Conservation (phyloP, 176 grass and related monocot genomes). For the Pontederia crassipes region DNA sequence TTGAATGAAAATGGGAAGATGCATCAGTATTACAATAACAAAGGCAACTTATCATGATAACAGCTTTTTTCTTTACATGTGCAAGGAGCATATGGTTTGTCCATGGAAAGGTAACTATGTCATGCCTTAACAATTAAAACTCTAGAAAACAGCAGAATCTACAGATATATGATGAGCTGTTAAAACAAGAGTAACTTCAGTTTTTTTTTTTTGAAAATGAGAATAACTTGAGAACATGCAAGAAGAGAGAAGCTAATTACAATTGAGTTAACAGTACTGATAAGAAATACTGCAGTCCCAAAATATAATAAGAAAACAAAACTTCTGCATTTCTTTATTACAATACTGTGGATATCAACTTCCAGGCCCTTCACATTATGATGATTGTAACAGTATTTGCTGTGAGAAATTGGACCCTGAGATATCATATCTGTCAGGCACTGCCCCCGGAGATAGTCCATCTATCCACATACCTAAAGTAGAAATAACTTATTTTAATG, state of each 20-base stretch:
- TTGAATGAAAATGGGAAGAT: constrained; percentile 15
- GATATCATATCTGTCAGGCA: neutral
- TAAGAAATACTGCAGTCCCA: constrained; percentile 22
- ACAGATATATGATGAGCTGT: too few relatives aligned
- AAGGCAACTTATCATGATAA: neutral
- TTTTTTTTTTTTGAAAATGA: constrained; percentile 3
- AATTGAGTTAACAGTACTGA: constrained; percentile 21
- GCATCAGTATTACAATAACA: constrained; percentile 1
- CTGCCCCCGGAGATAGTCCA: too few relatives aligned
- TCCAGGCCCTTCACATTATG: constrained; percentile 1
- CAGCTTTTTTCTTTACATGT: neutral
- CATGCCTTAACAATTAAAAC: too few relatives aligned
- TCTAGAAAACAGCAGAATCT: too few relatives aligned
- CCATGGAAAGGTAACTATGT: too few relatives aligned
- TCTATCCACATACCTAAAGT: too few relatives aligned
- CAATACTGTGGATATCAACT: constrained; percentile 53
- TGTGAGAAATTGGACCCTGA: neutral
- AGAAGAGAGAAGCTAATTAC: neutral
- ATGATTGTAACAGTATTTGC: constrained; percentile 35
- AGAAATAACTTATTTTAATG: too few relatives aligned
- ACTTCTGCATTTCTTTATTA: constrained; percentile 29
- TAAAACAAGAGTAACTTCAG: neutral
- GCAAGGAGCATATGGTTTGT: too few relatives aligned
- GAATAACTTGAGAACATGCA: neutral
- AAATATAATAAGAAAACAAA: constrained; percentile 32